Base-by-base conservation (phyloP, 805 yeast genomes). In the Zygosaccharomyces bisporus region DNA sequence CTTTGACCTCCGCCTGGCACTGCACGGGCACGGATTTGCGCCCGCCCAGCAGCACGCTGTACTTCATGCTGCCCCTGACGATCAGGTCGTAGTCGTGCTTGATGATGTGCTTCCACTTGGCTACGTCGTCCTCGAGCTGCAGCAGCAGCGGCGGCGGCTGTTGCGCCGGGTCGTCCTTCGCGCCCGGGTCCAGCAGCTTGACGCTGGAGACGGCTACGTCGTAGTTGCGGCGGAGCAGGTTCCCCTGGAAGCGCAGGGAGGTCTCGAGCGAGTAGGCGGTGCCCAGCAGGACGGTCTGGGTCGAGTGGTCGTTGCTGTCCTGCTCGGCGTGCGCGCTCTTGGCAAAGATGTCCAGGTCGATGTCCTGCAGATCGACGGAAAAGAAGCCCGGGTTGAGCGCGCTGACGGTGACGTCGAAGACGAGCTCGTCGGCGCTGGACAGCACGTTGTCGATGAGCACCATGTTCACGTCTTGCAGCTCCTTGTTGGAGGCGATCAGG, bases 361-460 rank as follows among this genome's bases (percentile, higher is more conserved):
- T 81, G 10, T 79, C 77, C 33, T 71, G 69, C 2, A 90, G 71
- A 2, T 70, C 67, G 4, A 89, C 78, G 2, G 84, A 73, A 52
- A 89, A 71, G 65, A 90, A 76, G 0, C 97, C 96, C 0, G 96
- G 96, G 61, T 91, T 91, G 55, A 82, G 78, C 0, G 95, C 95
- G 47, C 80, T 83, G 17, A 88, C 77, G 2, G 78, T 76, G 54
- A 91, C 68, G 59, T 83, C 86, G 67, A 91, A 88, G 0, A 89
- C 76, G 37, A 91, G 68, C 59, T 88, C 97, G 57, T 89, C 95
- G 51, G 82, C 81, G 41, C 93, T 81, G 2, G 87, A 85, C 9
- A 90, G 69, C 1, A 90, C 75, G 56, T 86, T 86, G 39, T 76
- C 77, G 32, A 90, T 71, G n/a, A 78, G 68, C 2, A 70, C 61